Conservation (phyloP, 2,329 filamentous ascomycete species). For the Drechslera avenae region DNA sequence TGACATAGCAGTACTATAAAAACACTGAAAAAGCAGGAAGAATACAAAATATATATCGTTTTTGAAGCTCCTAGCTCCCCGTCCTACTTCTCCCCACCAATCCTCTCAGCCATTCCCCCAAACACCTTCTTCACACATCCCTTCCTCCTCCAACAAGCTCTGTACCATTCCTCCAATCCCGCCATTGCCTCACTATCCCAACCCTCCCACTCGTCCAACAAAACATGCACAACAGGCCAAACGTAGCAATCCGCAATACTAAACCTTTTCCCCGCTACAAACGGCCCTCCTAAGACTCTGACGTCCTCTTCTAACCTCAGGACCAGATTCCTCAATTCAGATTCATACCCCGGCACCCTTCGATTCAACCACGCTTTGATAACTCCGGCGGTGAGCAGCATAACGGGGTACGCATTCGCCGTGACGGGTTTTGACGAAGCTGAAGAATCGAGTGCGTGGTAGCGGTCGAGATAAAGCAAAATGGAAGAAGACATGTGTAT, state of each 20-base stretch:
- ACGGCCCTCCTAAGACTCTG: conserved; percentile 24
- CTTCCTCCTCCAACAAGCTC: conserved; percentile 40
- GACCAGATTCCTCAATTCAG: conserved; percentile 17
- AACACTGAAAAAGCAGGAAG: too few species aligned
- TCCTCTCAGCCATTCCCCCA: too few species aligned
- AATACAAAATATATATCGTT: too few species aligned
- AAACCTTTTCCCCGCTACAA: conserved; percentile 40
- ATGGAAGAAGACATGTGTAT: conserved; percentile 30
- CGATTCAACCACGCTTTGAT: conserved; percentile 27
- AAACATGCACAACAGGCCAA: conserved; percentile 42
- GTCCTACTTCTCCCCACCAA: conserved; percentile 2
- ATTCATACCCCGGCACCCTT: conserved; percentile 19
- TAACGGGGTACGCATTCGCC: conserved; percentile 26
- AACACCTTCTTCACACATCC: conserved; percentile 31
- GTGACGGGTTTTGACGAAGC: conserved; percentile 19
- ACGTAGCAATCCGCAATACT: conserved; percentile 39
- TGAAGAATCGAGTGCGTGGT: conserved; percentile 26
- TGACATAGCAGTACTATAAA: too few species aligned
- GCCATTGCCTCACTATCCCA: conserved; percentile 31
- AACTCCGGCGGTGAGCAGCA: conserved; percentile 19
- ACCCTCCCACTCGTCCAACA: conserved; percentile 26
- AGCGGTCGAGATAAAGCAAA: conserved; percentile 45
- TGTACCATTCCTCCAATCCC: conserved; percentile 33
- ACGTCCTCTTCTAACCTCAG: conserved; percentile 24
- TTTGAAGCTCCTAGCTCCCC: too few species aligned